Evolutionary conservation across 495 filamentous ascomycete genomes (phyloP).

Genomic region (Trypethelium eluteriae): DNA sequence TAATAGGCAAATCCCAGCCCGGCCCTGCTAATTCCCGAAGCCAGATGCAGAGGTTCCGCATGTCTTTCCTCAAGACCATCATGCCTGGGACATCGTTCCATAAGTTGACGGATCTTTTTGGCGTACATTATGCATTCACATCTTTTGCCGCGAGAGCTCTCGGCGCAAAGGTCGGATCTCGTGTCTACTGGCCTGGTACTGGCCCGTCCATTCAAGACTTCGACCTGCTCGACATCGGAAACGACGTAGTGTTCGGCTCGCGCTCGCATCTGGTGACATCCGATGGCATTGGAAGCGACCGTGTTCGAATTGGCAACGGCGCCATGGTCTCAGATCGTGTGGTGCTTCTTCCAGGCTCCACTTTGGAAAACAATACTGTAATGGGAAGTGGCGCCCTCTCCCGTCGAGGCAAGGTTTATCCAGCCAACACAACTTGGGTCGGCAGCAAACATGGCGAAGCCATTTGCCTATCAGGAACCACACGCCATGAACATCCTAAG

Average conservation of each 20-base stretch:
- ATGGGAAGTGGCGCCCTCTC: constrained; percentile 43
- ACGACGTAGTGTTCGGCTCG: constrained; percentile 45
- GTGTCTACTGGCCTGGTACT: constrained; percentile 45
- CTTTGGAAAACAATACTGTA: constrained; percentile 35
- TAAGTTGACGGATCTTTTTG: constrained; percentile 34
- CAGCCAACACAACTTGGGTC: constrained; percentile 38
- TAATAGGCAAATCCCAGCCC: constrained; percentile 32
- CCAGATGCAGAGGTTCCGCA: constrained; percentile 33
- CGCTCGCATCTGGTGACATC: constrained; percentile 41
- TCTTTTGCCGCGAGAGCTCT: constrained; percentile 37
- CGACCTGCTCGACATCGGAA: constrained; percentile 41
- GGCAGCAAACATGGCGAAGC: constrained; percentile 40
- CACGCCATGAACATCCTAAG: background rate
- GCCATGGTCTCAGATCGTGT: constrained; percentile 44
- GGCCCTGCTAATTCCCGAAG: constrained; percentile 27
- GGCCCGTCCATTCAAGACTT: constrained; percentile 42
- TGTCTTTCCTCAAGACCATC: constrained; percentile 32
- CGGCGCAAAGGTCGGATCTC: constrained; percentile 40
- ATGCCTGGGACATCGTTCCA: constrained; percentile 32
- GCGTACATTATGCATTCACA: constrained; percentile 41
- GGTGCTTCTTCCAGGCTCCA: constrained; percentile 37
- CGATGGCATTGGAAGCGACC: constrained; percentile 38
- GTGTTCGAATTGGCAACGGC: constrained; percentile 36
- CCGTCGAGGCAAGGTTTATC: constrained; percentile 34
- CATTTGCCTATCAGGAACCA: constrained; percentile 32